These are phyloP conservation scores for Conticribra guillardii DNA, from an alignment of 108 stramenopile genomes.

Conservation along the genomic window DNA sequence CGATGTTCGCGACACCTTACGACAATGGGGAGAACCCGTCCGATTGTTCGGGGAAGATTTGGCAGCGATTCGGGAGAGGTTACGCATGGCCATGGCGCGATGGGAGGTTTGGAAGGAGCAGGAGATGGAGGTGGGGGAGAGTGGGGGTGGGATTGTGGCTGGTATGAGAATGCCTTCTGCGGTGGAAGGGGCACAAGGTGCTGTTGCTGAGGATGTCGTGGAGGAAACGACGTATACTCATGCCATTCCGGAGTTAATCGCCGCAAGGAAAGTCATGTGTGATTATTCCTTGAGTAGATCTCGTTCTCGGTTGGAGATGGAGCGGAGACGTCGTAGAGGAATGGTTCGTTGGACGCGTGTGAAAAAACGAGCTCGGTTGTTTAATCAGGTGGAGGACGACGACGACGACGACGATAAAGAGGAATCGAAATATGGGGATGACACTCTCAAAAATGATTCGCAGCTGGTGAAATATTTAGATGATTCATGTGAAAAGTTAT, in stretches of 20 bases:
- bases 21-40: constrained; percentile 74
- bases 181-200: constrained; percentile 42
- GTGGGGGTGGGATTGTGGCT: constrained; percentile 22
- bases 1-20: constrained; percentile 75
- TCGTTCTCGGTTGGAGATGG: constrained; percentile 65
- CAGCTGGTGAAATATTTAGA: constrained; percentile 57
- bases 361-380: constrained; percentile 53
- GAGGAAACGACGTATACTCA: constrained; percentile 88
- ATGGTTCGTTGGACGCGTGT: constrained; percentile 53
- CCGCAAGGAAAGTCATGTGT: constrained; percentile 74
- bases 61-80: constrained; percentile 83
- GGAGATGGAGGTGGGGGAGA: constrained; percentile 12
- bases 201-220: constrained; percentile 21
- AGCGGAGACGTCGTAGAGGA: constrained; percentile 63
- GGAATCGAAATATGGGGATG: constrained; percentile 24
- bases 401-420: constrained; percentile 36
- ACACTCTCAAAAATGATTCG: constrained; percentile 32
- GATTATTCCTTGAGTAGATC: constrained; percentile 78
- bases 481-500: constrained; percentile 55
- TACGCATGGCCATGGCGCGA: constrained; percentile 74
- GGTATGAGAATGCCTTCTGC: constrained; percentile 24
- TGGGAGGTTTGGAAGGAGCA: constrained; percentile 60
- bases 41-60: constrained; percentile 92
- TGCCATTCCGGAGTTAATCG: constrained; percentile 79
- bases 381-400: constrained; percentile 40